Evolutionary conservation across 495 filamentous ascomycete species (phyloP).

Genomic region (Penicillium simplicissimum): DNA sequence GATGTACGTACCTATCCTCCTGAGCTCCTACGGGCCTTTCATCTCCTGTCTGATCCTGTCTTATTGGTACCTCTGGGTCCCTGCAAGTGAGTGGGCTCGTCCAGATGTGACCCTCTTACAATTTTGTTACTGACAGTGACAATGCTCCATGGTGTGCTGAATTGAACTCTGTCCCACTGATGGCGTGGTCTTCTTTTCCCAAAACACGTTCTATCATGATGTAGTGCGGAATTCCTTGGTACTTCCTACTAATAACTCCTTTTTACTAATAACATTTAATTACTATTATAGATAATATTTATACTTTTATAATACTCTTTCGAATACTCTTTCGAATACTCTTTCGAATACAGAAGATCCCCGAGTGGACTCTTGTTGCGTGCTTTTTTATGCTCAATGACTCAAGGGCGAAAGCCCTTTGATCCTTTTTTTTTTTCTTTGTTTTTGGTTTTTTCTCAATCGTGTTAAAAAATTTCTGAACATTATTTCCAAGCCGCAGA

Average conservation of each 20-base stretch:
- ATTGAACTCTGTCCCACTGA: slow-evolving; percentile 2
- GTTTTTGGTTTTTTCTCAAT: neutral
- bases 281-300: too few species aligned
- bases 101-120: slow-evolving; percentile 28
- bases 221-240: slow-evolving; percentile 4
- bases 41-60: neutral
- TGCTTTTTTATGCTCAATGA: neutral
- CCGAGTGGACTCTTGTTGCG: neutral
- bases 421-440: neutral
- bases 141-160: slow-evolving; percentile 8
- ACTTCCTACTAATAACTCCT: too few species aligned
- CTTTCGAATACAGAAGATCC: too few species aligned
- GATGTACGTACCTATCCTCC: slow-evolving; percentile 9
- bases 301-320: too few species aligned
- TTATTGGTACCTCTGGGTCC: slow-evolving; percentile 14
- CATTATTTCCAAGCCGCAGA: neutral
- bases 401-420: neutral
- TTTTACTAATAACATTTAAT: too few species aligned
- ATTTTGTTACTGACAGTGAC: slow-evolving; percentile 16
- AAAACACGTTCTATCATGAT: slow-evolving; percentile 2
- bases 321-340: too few species aligned
- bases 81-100: slow-evolving; percentile 28
- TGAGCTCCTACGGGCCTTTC: slow-evolving; percentile 18
- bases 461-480: neutral
- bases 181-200: slow-evolving; percentile 4